These are phyloP conservation scores for Peribolospora baueri DNA, from an alignment of 768 basidiomycete species.

Conservation along the genomic window DNA sequence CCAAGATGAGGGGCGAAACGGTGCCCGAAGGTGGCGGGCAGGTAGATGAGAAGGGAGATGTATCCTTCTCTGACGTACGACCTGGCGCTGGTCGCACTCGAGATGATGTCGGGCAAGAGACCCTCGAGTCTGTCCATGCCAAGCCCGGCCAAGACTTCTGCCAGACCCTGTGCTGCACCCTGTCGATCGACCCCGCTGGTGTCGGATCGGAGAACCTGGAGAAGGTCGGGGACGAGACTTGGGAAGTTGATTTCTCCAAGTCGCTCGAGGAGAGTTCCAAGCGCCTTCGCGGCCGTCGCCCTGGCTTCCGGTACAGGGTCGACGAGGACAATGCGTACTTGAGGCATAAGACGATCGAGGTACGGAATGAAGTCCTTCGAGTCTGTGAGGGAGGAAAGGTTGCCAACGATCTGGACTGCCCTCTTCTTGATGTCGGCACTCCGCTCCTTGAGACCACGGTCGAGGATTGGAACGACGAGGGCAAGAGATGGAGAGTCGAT, in stretches of 20 bases:
- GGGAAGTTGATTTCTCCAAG: constrained; percentile 88
- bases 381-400: constrained; percentile 69
- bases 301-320: constrained; percentile 96
- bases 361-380: constrained; percentile 87
- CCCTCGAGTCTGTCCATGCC: constrained; percentile 96
- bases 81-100: constrained; percentile 65
- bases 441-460: constrained; percentile 72
- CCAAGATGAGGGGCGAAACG: constrained; percentile 90
- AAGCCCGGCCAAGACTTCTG: constrained; percentile 78
- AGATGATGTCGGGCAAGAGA: constrained; percentile 75
- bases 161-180: constrained; percentile 89
- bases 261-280: constrained; percentile 89
- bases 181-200: constrained; percentile 89
- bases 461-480: constrained; percentile 78
- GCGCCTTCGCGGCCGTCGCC: constrained; percentile 84
- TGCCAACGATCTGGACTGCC: constrained; percentile 92
- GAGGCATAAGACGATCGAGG: constrained; percentile 59
- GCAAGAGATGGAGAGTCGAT: constrained; percentile 93
- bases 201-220: constrained; percentile 72
- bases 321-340: constrained; percentile 74
- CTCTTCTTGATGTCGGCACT: constrained; percentile 86
- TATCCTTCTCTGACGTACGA: constrained; percentile 90
- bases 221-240: constrained; percentile 66
- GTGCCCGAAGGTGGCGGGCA: constrained; percentile 86
- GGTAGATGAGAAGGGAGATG: constrained; percentile 85